Evolutionary conservation across 306 rosid species (phyloP).

Genomic region (Citrullus colocynthis): DNA sequence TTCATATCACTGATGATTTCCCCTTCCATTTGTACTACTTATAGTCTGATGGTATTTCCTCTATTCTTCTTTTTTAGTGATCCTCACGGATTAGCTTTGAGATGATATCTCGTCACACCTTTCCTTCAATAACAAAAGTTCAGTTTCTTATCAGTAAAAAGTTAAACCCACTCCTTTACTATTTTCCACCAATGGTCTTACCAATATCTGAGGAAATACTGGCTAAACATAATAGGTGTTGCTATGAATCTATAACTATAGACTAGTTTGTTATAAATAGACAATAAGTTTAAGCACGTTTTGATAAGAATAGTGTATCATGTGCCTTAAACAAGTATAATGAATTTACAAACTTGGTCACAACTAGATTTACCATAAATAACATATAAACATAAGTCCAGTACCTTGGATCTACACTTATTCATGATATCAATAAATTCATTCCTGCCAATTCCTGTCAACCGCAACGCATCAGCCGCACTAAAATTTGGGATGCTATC

Average conservation of each 20-base stretch:
- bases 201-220: background rate
- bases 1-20: background rate
- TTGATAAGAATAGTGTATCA: background rate
- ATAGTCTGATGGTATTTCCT: background rate
- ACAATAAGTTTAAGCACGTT: background rate
- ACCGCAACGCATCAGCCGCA: conserved; percentile 91
- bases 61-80: background rate
- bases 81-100: background rate
- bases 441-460: conserved; percentile 88
- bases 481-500: conserved; percentile 99
- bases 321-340: background rate
- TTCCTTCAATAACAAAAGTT: background rate
- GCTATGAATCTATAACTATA: background rate
- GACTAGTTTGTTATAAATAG: background rate
- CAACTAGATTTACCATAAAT: background rate
- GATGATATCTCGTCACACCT: background rate
- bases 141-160: background rate
- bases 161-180: background rate
- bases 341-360: background rate
- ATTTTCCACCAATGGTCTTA: background rate
- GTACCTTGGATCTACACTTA: conserved; percentile 94
- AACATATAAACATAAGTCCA: background rate
- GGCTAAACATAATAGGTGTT: background rate
- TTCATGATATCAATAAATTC: conserved; percentile 97
- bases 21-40: background rate